Evolutionary conservation across 148 eudicot genomes (phyloP).

Genomic region (Linanthus parryae): DNA sequence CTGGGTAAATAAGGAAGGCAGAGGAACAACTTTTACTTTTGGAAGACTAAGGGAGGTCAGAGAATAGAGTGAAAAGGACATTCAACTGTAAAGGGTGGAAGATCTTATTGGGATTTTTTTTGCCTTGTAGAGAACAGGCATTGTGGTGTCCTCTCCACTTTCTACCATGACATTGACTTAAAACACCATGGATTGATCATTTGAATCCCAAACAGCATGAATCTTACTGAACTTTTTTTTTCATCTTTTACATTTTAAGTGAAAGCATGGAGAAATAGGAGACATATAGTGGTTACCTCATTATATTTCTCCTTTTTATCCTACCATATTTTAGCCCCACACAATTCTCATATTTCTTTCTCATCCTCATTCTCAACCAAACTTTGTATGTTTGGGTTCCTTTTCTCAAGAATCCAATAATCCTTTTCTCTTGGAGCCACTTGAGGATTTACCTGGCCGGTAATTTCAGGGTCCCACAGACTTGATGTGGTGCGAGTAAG

Average conservation of each 20-base stretch:
- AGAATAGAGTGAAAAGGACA: conserved; percentile 30
- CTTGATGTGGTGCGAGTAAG: too few species aligned
- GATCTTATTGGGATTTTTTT: conserved; percentile 43
- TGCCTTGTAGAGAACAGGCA: conserved; percentile 31
- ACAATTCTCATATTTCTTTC: background rate
- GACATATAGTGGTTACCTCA: background rate
- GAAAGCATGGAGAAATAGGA: background rate
- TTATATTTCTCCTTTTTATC: background rate
- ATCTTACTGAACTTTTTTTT: background rate
- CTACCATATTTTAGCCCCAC: background rate
- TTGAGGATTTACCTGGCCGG: too few species aligned
- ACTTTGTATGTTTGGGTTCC: background rate
- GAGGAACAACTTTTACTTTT: conserved; percentile 19
- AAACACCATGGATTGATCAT: background rate
- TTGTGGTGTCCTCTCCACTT: conserved; percentile 29
- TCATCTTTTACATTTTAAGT: too few species aligned
- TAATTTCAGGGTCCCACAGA: too few species aligned
- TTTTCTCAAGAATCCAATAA: conserved; percentile 4
- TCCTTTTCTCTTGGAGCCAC: too few species aligned
- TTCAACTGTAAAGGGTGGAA: conserved; percentile 19
- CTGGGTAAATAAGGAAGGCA: conserved; percentile 7
- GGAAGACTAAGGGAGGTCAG: conserved; percentile 10
- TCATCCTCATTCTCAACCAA: background rate
- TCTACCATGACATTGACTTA: conserved; percentile 8
- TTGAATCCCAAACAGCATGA: conserved; percentile 2